Base-by-base conservation (phyloP, 192 early-diverging fungal genomes). In the Funneliformis geosporum region DNA sequence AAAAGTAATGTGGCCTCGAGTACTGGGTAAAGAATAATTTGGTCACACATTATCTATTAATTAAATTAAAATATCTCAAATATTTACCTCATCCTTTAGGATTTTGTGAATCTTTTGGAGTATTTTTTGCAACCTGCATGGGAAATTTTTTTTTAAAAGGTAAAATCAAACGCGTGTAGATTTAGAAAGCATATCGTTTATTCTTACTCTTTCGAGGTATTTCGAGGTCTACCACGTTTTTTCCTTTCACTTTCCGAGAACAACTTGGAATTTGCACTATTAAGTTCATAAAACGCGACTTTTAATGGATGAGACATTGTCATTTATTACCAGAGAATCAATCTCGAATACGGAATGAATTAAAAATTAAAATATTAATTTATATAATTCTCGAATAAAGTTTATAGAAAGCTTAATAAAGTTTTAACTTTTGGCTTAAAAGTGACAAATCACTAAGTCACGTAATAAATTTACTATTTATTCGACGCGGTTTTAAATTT, bases 201-300 rank as follows among this genome's bases (percentile, higher is more conserved):
- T 46, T 73, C 46, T 59, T 73, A 55, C n/a, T 5, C 59, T 25
- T 10, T 2, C 8, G 9, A 18, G 7, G 33, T 28, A 40, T 61
- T 75, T n/a, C 55, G 59, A n/a, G 73, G 73, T 75, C 73, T 75
- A 39, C 73, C 73, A 27, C 73, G 73, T 60, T 28, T 47, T 61
- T 61, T 59, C 5, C 25, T 61, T 12, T 75, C 73, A 44, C 8
- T 42, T 62, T 60, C 67, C 16, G 16, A 14, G 7, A n/a, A 14
- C 59, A 27, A 16, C 12, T 55, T 60, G 27, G 42, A 27, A 23
- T 38, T 55, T 14, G 59, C 18, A 8, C 8, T 55, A 18, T 59
- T 46, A 0, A 73, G 50, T 50, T 73, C 42, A 50, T 46, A 23
- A 5, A 73, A 73, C 16, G 72, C 72, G 8, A 25, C 50, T 60